A percentile compares a stretch with the other conserved stretches of the same genome.
These are phyloP conservation scores for Setaria viridis DNA, from an alignment of 202 grass and related monocot species.

Conservation along the genomic window DNA sequence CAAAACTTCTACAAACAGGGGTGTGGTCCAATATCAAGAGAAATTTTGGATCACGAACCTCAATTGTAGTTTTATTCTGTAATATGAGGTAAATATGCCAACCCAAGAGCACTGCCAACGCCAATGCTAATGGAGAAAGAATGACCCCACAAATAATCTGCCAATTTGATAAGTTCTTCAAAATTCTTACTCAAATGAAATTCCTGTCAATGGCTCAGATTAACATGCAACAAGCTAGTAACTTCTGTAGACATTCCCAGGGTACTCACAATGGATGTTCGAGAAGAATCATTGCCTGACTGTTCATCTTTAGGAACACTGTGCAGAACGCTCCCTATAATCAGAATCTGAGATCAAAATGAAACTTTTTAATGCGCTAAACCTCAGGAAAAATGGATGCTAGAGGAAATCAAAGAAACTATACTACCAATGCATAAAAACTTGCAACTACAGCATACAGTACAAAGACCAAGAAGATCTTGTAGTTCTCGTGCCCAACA, in stretches of 20 bases:
- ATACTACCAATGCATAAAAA: conserved; percentile 79
- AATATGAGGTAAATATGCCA: conserved; percentile 95
- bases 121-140: conserved; percentile 80
- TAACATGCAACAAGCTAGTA: conserved; percentile 39
- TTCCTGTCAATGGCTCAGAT: conserved; percentile 17
- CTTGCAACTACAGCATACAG: conserved; percentile 86
- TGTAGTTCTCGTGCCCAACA: conserved; percentile 92
- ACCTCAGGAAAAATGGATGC: conserved; percentile 2
- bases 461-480: conserved; percentile 90
- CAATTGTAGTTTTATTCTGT: conserved; percentile 98
- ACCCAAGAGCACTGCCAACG: conserved; percentile 73
- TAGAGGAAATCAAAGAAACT: conserved; percentile 36
- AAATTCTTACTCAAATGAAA: conserved; percentile 16
- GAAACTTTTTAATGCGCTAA: conserved; percentile 23
- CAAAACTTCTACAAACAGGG: conserved; percentile 39
- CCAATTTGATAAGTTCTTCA: conserved; percentile 46
- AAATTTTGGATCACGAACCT: conserved; percentile 58
- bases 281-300: conserved; percentile 69
- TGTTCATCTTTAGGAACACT: conserved; percentile 68
- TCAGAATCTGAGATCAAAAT: conserved; percentile 68
- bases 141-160: conserved; percentile 86
- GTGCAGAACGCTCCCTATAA: conserved; percentile 65
- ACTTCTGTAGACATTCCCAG: conserved; percentile 30
- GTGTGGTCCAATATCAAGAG: conserved; percentile 13
- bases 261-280: conserved; percentile 79